Base-by-base conservation (phyloP, 106 monocot species). In the Posidonia australis region DNA sequence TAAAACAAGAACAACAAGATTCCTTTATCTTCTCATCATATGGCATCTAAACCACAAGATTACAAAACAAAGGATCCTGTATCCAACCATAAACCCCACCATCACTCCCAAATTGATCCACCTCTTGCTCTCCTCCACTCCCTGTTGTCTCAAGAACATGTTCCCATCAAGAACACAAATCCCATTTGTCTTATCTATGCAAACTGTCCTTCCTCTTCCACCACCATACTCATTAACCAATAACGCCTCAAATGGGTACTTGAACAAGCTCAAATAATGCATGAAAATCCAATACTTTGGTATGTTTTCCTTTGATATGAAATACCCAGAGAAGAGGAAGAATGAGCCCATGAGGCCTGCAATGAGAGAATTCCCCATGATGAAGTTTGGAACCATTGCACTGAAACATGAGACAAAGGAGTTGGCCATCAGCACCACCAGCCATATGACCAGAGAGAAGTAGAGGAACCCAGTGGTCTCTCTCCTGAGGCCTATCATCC, bases 311-410 rank as follows among this genome's bases (percentile, higher is more conserved):
- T 74, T 83, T 3, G 96, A 53, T 10, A 96, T 87, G 75, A 96
- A 96, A 72, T 96, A 96, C 13, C 90, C 90, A 26, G 96, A 96
- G 77, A 96, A 96, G 52, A 96, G 82, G 70, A 96, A 96, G 84
- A 90, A 96, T 19, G 78, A 69, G 0, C 96, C 96, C 80, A 96
- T 82, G 42, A 90, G 62, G 5, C 96, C 90, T 3, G 90, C 73
- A 31, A 96, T 81, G 57, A 96, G 46, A 3, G 96, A 87, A 58
- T 90, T 96, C 9, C 90, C 90, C 74, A 87, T 77, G 42, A 96
- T 90, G 80, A 84, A 96, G 74, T 82, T 83, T 0, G 96, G 96
- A 23, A 83, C 96, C 13, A 96, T 69, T 0, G 90, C 96, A 45
- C 90, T 84, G 78, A 96, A 83, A 70, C 66, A 96, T 0, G 86